Conservation (phyloP, 768 basidiomycete genomes). For the Basidioascus undulatus region DNA sequence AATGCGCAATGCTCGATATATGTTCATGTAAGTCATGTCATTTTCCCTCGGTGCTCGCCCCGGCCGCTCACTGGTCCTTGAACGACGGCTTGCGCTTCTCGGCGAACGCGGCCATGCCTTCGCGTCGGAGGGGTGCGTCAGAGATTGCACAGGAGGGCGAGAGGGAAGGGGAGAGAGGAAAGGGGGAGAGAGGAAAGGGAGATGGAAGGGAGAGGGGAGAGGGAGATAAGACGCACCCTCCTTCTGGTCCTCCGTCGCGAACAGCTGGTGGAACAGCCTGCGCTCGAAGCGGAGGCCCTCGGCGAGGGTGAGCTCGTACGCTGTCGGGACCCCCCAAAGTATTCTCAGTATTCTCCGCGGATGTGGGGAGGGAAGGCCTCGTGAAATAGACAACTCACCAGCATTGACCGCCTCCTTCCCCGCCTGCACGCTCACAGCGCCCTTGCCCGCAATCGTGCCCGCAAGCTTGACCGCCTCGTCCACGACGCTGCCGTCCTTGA, state of each 20-base stretch:
- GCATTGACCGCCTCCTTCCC: slow-evolving; percentile 84
- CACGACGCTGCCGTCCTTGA: slow-evolving; percentile 52
- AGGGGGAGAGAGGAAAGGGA: background rate
- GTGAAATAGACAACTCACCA: slow-evolving; percentile 25
- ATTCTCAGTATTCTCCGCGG: too few species aligned
- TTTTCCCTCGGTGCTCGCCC: too few species aligned
- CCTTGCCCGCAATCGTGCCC: slow-evolving; percentile 52
- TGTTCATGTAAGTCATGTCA: too few species aligned
- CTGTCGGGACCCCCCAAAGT: slow-evolving; percentile 18
- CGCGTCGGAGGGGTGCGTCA: too few species aligned
- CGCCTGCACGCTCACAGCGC: slow-evolving; percentile 58
- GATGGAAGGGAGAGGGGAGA: background rate
- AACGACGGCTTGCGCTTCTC: slow-evolving; percentile 80
- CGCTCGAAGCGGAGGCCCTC: slow-evolving; percentile 76
- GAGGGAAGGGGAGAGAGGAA: too few species aligned
- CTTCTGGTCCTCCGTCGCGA: slow-evolving; percentile 37
- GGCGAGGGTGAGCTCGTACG: slow-evolving; percentile 51
- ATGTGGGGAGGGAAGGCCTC: too few species aligned
- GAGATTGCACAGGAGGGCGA: too few species aligned
- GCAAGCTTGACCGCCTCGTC: slow-evolving; percentile 67
- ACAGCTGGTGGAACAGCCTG: slow-evolving; percentile 68
- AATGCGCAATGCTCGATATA: too few species aligned
- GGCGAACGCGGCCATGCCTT: slow-evolving; percentile 85
- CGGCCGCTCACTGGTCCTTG: slow-evolving; percentile 32
- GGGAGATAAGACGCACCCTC: slow-evolving; percentile 1